Evolutionary conservation across 1,139 yeast genomes (phyloP), one percentile per base, ranked within the genome.

Genomic region (Nakaseomyces delphensis): DNA sequence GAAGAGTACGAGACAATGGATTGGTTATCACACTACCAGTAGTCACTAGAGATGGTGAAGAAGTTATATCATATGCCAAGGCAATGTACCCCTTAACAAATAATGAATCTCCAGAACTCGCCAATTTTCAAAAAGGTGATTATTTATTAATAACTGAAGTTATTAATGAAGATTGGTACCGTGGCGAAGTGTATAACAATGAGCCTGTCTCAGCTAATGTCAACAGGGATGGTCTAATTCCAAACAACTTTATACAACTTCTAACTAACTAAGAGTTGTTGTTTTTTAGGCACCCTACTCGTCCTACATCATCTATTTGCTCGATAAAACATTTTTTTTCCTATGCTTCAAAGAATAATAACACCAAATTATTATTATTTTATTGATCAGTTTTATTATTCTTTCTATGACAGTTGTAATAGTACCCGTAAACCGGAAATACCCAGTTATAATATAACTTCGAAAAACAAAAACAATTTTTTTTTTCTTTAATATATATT

Each of bases 111-210:
- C 49, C 56, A 18, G 59, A 54, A 37, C 44, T 60, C 13, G 54
- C 56, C 5, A 51, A 56, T 39, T 59, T 60, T 40, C 53, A 55
- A 7, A 52, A 51, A 25, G 57, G 56, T 27, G 63, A 60, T 39
- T 57, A 57, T 41, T 39, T 60, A 13, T 47, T 60, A 14, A 45
- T 60, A 3, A 59, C 62, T 1, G 59, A 58, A 36, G 46, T 48
- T 4, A 51, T 60, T 8, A 58, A 57, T 42, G 46, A 56, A 9
- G 63, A 60, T 41, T 60, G 64, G 64, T 59, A 45, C 40, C 51
- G 50, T 36, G 64, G 64, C 23, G 64, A 60, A 42, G 63, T 59
- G 7, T 55, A 57, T 36, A 50, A 55, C 39, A 50, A 54, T 38
- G 53, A 55, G 29, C 47, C 41, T 21, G 50, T 56, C 11, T 45